Evolutionary conservation across 768 basidiomycete genomes (phyloP).

Genomic region (Trametes meyenii): DNA sequence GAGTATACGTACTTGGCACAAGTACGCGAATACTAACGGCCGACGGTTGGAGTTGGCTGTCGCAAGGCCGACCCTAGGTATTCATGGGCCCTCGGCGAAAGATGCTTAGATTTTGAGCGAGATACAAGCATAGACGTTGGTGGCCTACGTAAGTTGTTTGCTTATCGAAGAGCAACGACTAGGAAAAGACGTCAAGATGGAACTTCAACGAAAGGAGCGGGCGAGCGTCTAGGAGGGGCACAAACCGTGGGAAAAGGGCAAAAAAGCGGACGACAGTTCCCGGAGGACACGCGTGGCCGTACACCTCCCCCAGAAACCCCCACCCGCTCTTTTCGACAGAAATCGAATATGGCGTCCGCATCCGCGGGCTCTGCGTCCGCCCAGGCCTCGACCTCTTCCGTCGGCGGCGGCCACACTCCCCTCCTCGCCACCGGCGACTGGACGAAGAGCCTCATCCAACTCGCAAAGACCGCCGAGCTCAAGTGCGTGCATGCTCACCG

Average conservation of each 20-base stretch:
- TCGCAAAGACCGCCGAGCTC: conserved; percentile 86
- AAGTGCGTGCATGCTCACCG: conserved; percentile 57
- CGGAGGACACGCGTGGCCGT: conserved; percentile 29
- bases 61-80: too few species aligned
- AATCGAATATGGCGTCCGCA: conserved; percentile 26
- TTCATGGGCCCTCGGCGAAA: too few species aligned
- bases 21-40: too few species aligned
- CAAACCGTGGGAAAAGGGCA: conserved; percentile 17
- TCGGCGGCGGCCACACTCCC: conserved; percentile 37
- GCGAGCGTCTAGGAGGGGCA: not conserved
- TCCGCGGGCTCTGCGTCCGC: conserved; percentile 35
- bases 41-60: too few species aligned
- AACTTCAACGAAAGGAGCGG: too few species aligned
- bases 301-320: conserved; percentile 32
- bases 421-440: conserved; percentile 82
- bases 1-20: too few species aligned
- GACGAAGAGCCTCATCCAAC: conserved; percentile 83
- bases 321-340: conserved; percentile 25
- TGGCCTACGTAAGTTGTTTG: too few species aligned
- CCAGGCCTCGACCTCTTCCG: conserved; percentile 26
- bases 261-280: conserved; percentile 28
- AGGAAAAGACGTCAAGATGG: too few species aligned
- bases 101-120: too few species aligned
- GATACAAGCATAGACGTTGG: too few species aligned
- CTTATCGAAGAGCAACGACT: too few species aligned